These are phyloP conservation scores for Aspergillus olivimuriae DNA, from an alignment of 495 filamentous ascomycete species.

Conservation along the genomic window DNA sequence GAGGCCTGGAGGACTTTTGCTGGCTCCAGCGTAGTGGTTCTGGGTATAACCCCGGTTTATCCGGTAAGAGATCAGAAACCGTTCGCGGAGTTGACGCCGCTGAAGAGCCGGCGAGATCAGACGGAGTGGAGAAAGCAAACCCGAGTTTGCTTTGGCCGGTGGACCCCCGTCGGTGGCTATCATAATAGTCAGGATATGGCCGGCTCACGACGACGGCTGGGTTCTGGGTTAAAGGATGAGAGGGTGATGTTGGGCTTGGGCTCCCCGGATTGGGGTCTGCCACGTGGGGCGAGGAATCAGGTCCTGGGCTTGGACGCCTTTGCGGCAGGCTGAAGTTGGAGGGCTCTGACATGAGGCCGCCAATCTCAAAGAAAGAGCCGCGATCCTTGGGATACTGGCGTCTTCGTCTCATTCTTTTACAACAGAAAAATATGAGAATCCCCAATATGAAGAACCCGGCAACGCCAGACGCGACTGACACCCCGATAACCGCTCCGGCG, in stretches of 20 bases:
- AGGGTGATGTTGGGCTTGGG: slow-evolving; percentile 16
- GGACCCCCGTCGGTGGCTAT: not conserved
- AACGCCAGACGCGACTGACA: slow-evolving; percentile 36
- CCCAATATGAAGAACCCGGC: slow-evolving; percentile 35
- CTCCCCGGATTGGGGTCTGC: slow-evolving; percentile 10
- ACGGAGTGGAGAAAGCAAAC: slow-evolving; percentile 25
- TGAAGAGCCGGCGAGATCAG: slow-evolving; percentile 23
- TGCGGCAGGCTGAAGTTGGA: slow-evolving; percentile 26
- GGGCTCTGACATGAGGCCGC: slow-evolving; percentile 37
- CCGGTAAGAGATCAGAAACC: slow-evolving; percentile 26
- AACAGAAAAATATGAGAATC: slow-evolving; percentile 30
- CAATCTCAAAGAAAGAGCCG: slow-evolving; percentile 35
- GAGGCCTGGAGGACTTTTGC: slow-evolving; percentile 19
- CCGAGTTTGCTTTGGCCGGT: slow-evolving; percentile 20
- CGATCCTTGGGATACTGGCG: slow-evolving; percentile 15
- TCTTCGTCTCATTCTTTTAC: slow-evolving; percentile 24
- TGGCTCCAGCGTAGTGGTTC: slow-evolving; percentile 33
- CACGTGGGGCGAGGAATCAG: slow-evolving; percentile 8
- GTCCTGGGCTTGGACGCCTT: slow-evolving; percentile 13
- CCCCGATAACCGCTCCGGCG: slow-evolving; percentile 33
- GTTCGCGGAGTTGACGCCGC: slow-evolving; percentile 30
- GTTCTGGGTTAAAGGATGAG: slow-evolving; percentile 8
- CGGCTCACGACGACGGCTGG: slow-evolving; percentile 17
- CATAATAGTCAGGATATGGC: slow-evolving; percentile 5
- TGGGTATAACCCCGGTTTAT: slow-evolving; percentile 25